Percentiles rank a stretch among this genome's conserved stretches.
Conservation (phyloP, 208 protist species). For the Leishmania lainsoni region DNA sequence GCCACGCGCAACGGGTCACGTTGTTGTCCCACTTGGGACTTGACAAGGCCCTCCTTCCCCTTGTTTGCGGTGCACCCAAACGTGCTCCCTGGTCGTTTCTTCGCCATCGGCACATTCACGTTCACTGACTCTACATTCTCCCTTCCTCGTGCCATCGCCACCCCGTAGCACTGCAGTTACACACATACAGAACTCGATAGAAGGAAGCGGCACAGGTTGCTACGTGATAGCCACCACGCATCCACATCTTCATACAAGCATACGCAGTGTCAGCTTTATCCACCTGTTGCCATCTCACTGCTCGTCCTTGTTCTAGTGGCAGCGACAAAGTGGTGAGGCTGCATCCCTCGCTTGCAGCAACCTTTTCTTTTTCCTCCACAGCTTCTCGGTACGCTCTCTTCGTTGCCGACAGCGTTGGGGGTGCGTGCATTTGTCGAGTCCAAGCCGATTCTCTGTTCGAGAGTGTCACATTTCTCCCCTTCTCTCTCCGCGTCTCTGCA, state of each 20-base stretch:
- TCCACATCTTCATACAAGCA: not conserved
- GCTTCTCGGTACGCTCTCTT: not conserved
- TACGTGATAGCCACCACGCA: not conserved
- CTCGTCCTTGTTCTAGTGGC: not conserved
- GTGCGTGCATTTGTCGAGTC: not conserved
- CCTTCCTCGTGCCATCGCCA: not conserved
- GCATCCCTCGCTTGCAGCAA: not conserved
- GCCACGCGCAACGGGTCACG: not conserved
- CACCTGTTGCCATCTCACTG: not conserved
- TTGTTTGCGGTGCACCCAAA: not conserved
- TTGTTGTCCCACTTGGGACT: not conserved
- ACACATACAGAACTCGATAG: slow-evolving; percentile 7
- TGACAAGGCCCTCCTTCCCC: not conserved
- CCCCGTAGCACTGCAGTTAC: not conserved
- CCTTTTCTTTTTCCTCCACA: not conserved
- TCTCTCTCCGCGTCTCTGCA: not conserved
- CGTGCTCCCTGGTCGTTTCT: not conserved
- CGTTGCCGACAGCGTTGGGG: not conserved
- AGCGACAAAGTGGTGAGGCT: not conserved
- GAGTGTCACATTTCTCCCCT: not conserved
- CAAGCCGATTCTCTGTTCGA: not conserved
- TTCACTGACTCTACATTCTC: not conserved
- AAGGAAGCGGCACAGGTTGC: not conserved
- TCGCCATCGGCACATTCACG: not conserved
- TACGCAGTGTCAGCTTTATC: not conserved